Evolutionary conservation across 2,329 filamentous ascomycete species (phyloP).

Genomic region (Epichloe festucae): DNA sequence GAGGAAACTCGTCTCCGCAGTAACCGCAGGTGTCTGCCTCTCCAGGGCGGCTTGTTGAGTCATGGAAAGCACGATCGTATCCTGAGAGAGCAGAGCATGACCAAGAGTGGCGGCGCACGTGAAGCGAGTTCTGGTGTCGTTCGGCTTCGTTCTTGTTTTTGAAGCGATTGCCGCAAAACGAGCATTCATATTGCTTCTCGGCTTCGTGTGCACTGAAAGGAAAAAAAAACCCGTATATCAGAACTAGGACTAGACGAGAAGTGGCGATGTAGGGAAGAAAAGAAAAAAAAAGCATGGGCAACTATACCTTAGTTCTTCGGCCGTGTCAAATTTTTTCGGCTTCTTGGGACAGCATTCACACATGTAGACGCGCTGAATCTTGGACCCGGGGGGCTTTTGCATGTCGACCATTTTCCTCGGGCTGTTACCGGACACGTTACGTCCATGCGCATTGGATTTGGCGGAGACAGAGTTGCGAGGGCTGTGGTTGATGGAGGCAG

Average conservation of each 20-base stretch:
- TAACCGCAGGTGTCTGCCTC: slow-evolving; percentile 80
- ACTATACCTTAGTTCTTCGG: slow-evolving; percentile 69
- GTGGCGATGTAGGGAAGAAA: too few relatives aligned
- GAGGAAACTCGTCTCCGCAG: slow-evolving; percentile 78
- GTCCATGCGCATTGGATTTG: slow-evolving; percentile 28
- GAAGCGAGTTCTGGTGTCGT: slow-evolving; percentile 87
- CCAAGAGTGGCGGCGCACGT: slow-evolving; percentile 89
- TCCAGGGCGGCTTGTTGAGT: slow-evolving; percentile 54
- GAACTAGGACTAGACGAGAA: slow-evolving; percentile 3
- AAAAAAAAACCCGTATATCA: slow-evolving; percentile 8
- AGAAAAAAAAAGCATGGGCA: background rate
- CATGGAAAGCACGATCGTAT: slow-evolving; percentile 75
- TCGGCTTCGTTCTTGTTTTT: slow-evolving; percentile 99
- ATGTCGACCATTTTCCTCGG: slow-evolving; percentile 39
- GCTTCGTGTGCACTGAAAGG: slow-evolving; percentile 63
- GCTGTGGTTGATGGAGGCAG: slow-evolving; percentile 35
- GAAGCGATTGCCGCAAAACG: slow-evolving; percentile 87
- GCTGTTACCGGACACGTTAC: slow-evolving; percentile 34
- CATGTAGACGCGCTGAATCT: slow-evolving; percentile 45
- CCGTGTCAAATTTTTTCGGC: slow-evolving; percentile 88
- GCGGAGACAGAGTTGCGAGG: slow-evolving; percentile 32
- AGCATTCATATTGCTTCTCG: slow-evolving; percentile 93
- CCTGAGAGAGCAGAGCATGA: slow-evolving; percentile 78
- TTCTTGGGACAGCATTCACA: slow-evolving; percentile 97
- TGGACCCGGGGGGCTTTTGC: slow-evolving; percentile 32